Conservation (phyloP, 768 basidiomycete species). For the Boletus edulis region DNA sequence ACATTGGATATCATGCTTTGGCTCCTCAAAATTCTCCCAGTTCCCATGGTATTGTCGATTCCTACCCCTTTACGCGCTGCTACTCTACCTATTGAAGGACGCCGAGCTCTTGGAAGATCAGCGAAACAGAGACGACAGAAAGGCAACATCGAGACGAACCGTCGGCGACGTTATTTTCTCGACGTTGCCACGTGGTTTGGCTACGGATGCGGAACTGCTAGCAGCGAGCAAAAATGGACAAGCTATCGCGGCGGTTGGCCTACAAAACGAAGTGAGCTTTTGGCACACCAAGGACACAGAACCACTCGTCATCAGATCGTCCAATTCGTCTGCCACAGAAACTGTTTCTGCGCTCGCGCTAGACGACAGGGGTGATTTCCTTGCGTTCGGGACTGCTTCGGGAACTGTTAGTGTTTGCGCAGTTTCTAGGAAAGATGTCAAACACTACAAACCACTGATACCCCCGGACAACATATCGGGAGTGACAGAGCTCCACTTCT, state of each 20-base stretch:
- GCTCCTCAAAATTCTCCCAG: slow-evolving; percentile 76
- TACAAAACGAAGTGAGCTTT: slow-evolving; percentile 74
- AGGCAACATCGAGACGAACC: slow-evolving; percentile 31
- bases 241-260: slow-evolving; percentile 65
- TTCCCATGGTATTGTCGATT: slow-evolving; percentile 83
- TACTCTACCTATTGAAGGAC: slow-evolving; percentile 87
- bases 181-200: slow-evolving; percentile 77
- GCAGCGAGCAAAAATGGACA: slow-evolving; percentile 67
- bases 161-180: slow-evolving; percentile 53
- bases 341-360: slow-evolving; percentile 62
- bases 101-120: slow-evolving; percentile 89
- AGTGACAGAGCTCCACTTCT: slow-evolving; percentile 55
- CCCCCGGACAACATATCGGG: slow-evolving; percentile 44
- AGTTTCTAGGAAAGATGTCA: slow-evolving; percentile 41
- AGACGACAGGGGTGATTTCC: slow-evolving; percentile 55
- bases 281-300: slow-evolving; percentile 53
- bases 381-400: slow-evolving; percentile 69
- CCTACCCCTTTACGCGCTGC: slow-evolving; percentile 66
- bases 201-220: slow-evolving; percentile 80
- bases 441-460: slow-evolving; percentile 40
- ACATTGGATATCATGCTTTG: slow-evolving; percentile 63
- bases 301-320: slow-evolving; percentile 47
- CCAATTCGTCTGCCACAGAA: slow-evolving; percentile 40
- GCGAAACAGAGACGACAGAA: slow-evolving; percentile 53
- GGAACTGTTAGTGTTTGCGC: slow-evolving; percentile 66